Conservation (phyloP, 1,284 basidiomycete genomes). For the Leccinum ponderosum region DNA sequence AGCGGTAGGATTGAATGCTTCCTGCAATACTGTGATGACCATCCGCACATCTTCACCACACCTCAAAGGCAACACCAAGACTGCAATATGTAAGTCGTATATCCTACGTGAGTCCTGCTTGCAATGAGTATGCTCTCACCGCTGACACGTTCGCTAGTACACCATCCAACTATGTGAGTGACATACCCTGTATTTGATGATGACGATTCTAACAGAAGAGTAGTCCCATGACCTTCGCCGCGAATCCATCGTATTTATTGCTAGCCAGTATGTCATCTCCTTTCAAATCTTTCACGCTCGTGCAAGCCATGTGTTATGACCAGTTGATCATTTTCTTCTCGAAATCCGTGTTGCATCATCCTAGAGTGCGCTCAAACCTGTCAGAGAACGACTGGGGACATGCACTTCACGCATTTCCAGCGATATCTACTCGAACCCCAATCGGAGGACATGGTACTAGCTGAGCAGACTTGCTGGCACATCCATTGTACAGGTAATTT, state of each 20-base stretch:
- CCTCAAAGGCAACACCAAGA: constrained; percentile 96
- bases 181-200: not conserved
- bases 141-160: constrained; percentile 50
- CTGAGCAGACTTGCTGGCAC: constrained; percentile 90
- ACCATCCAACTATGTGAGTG: constrained; percentile 81
- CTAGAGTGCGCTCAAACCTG: constrained; percentile 84
- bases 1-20: constrained; percentile 55
- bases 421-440: constrained; percentile 88
- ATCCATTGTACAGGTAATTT: constrained; percentile 78
- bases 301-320: constrained; percentile 1
- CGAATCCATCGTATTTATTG: constrained; percentile 97
- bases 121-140: not conserved
- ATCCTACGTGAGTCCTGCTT: constrained; percentile 72
- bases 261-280: constrained; percentile 67
- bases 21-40: constrained; percentile 97
- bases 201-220: constrained; percentile 6
- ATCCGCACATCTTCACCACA: constrained; percentile 84
- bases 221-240: constrained; percentile 93
- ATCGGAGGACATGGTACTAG: constrained; percentile 66
- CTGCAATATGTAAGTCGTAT: constrained; percentile 99
- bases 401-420: constrained; percentile 67
- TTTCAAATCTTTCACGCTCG: not conserved
- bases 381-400: constrained; percentile 87
- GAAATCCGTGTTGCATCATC: constrained; percentile 93
- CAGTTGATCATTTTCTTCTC: constrained; percentile 95